These are phyloP conservation scores for Plasmodium gaboni DNA, from an alignment of 169 alveolate species.

Conservation along the genomic window DNA sequence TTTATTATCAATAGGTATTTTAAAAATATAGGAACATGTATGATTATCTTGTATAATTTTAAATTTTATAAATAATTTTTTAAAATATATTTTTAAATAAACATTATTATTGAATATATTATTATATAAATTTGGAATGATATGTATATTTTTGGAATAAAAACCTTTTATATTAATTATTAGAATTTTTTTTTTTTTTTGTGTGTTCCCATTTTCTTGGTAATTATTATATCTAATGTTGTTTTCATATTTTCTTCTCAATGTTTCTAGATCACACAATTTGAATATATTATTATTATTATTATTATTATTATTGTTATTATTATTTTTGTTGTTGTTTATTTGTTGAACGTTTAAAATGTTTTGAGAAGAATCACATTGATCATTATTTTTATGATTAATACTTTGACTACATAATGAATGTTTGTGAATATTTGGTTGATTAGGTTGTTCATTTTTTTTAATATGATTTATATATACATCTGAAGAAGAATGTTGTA, in stretches of 20 bases:
- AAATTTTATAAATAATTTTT: conserved; percentile 26
- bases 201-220: not conserved
- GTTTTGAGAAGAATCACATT: no score
- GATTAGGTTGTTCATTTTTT: not conserved
- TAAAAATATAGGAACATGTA: not conserved
- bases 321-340: not conserved
- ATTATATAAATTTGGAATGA: not conserved
- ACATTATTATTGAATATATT: not conserved
- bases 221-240: not conserved
- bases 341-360: no score
- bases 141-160: conserved; percentile 12
- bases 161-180: conserved; percentile 62
- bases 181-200: not conserved
- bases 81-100: conserved; percentile 26
- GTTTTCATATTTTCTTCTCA: not conserved
- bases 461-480: no score
- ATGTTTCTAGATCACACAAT: not conserved
- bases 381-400: no score
- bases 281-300: not conserved
- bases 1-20: conserved; percentile 44
- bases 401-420: no score
- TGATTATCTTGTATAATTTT: conserved; percentile 27
- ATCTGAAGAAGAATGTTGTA: not conserved
- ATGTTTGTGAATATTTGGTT: not conserved
- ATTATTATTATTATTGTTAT: not conserved